phyloP scores from a whole-genome alignment of 169 alveolate genomes.

The Plasmodium cynomolgi region DNA sequence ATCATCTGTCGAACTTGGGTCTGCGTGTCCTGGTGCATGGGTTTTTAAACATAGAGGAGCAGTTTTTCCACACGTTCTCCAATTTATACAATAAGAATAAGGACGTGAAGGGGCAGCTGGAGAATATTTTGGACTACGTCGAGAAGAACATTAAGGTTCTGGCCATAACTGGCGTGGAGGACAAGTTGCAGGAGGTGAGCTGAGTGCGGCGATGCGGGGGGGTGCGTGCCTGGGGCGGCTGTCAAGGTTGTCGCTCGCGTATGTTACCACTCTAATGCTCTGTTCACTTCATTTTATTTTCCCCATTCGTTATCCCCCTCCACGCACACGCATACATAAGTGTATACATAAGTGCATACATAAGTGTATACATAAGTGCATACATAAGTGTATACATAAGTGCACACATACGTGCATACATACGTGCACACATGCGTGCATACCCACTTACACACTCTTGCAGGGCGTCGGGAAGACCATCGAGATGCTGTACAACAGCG shows the following conservation, averaged over 20 bases:
- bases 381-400: too few relatives aligned
- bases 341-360: background rate
- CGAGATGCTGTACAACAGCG: slow-evolving; percentile 95
- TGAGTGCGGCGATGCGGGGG: too few relatives aligned
- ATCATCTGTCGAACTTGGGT: slow-evolving; percentile 94
- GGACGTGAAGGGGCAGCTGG: slow-evolving; percentile 77
- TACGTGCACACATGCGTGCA: background rate
- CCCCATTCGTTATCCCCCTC: background rate
- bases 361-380: too few relatives aligned
- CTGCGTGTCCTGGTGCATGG: slow-evolving; percentile 96
- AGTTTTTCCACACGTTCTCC: slow-evolving; percentile 87
- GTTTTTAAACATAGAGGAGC: slow-evolving; percentile 89
- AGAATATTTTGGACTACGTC: slow-evolving; percentile 77
- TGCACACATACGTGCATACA: background rate
- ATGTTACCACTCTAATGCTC: background rate
- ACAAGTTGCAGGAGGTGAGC: slow-evolving; percentile 92
- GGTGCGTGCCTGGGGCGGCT: background rate
- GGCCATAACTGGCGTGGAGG: slow-evolving; percentile 98
- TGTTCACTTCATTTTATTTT: background rate
- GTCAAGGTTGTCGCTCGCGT: background rate
- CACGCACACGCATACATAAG: background rate
- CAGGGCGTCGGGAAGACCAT: slow-evolving; percentile 94
- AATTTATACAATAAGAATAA: slow-evolving; percentile 79
- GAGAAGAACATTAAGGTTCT: slow-evolving; percentile 92
- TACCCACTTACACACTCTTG: background rate